These are phyloP conservation scores for Bryoerythrophyllum caledonicum DNA, from an alignment of 225 moss, liverwort and hornwort genomes.

Conservation along the genomic window DNA sequence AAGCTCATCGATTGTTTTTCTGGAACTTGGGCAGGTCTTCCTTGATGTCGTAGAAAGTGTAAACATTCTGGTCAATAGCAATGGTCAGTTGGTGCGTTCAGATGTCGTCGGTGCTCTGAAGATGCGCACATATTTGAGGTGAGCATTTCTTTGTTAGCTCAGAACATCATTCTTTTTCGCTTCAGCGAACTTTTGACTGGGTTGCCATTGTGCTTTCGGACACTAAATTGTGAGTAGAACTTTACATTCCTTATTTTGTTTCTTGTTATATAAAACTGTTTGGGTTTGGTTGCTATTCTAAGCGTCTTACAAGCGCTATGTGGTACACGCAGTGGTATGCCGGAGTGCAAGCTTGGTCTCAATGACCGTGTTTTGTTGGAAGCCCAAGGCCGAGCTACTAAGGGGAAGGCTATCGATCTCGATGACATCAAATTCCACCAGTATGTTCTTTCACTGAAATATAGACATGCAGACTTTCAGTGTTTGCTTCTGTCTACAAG, in stretches of 20 bases:
- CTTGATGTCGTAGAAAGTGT: constrained; percentile 99
- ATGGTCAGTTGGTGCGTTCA: constrained; percentile 96
- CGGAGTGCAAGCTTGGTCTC: constrained; percentile 69
- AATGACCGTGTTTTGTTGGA: constrained; percentile 67
- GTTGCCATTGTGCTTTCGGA: background rate
- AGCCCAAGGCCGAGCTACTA: constrained; percentile 74
- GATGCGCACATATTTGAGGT: constrained; percentile 99
- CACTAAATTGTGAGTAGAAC: constrained; percentile 7
- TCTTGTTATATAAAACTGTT: background rate
- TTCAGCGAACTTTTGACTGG: background rate
- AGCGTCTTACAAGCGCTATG: constrained; percentile 16
- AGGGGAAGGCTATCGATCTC: constrained; percentile 76
- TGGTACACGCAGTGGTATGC: constrained; percentile 85
- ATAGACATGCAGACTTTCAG: background rate
- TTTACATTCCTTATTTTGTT: background rate
- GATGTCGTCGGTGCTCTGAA: constrained; percentile 99
- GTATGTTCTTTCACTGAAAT: constrained; percentile 36
- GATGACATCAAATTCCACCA: constrained; percentile 80
- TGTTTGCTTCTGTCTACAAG: background rate
- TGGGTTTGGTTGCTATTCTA: background rate
- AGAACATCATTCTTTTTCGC: background rate
- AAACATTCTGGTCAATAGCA: constrained; percentile 98
- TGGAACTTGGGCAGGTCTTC: constrained; percentile 70
- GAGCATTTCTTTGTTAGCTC: constrained; percentile 17
- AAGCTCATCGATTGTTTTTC: constrained; percentile 1